Evolutionary conservation across 371 early-diverging fungal species (phyloP).

Genomic region (Mortierella sp.): DNA sequence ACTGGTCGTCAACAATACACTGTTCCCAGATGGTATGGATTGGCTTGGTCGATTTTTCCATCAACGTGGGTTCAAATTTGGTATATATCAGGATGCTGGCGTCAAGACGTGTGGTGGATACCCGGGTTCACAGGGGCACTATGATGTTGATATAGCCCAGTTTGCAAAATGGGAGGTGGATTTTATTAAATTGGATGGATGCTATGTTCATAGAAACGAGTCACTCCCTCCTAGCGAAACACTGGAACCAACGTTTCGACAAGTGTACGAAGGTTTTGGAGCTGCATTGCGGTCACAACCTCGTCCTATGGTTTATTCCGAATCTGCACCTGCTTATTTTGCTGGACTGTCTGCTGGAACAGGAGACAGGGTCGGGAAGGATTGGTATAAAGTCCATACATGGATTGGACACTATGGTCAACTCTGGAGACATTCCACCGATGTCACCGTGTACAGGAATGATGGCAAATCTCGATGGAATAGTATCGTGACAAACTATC

Average conservation of each 20-base stretch:
- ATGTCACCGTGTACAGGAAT: slow-evolving; percentile 45
- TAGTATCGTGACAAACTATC: slow-evolving; percentile 55
- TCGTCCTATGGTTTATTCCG: slow-evolving; percentile 53
- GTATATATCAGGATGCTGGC: slow-evolving; percentile 65
- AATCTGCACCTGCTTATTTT: slow-evolving; percentile 57
- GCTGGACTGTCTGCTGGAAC: slow-evolving; percentile 47
- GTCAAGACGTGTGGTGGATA: slow-evolving; percentile 62
- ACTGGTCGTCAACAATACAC: slow-evolving; percentile 38
- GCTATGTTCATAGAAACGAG: slow-evolving; percentile 45
- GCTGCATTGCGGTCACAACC: slow-evolving; percentile 20
- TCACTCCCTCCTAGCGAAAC: slow-evolving; percentile 42
- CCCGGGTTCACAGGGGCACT: slow-evolving; percentile 59
- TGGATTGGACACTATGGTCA: slow-evolving; percentile 58
- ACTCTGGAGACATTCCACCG: slow-evolving; percentile 55
- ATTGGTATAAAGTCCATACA: slow-evolving; percentile 56
- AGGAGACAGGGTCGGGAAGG: slow-evolving; percentile 38
- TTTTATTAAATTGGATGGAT: slow-evolving; percentile 57
- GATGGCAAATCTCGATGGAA: slow-evolving; percentile 45
- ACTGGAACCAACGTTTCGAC: slow-evolving; percentile 47
- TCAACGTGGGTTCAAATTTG: slow-evolving; percentile 57
- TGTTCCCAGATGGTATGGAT: slow-evolving; percentile 55
- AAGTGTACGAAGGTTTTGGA: slow-evolving; percentile 43
- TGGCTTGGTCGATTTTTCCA: slow-evolving; percentile 55
- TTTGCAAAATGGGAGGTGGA: slow-evolving; percentile 56
- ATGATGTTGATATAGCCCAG: slow-evolving; percentile 43